Evolutionary conservation across 2,329 filamentous ascomycete species (phyloP).

Genomic region (Leptographium flavum): DNA sequence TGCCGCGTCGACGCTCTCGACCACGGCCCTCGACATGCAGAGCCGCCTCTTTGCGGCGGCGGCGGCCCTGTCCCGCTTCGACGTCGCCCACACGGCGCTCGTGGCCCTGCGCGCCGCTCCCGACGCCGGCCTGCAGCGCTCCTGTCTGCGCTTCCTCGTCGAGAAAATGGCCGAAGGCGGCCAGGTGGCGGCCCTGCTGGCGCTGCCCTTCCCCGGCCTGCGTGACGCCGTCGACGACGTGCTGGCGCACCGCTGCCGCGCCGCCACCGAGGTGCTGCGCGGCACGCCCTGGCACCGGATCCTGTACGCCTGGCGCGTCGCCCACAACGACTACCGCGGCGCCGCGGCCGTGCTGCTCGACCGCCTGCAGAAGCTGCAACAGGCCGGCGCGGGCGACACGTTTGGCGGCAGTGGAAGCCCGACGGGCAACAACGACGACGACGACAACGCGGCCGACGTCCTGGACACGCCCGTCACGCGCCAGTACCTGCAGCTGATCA

Average conservation of each 20-base stretch:
- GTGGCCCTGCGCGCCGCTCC: conserved; percentile 41
- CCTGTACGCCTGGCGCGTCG: conserved; percentile 80
- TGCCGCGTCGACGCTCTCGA: neutral
- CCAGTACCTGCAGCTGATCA: conserved; percentile 83
- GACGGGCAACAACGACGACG: neutral
- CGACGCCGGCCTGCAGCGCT: conserved; percentile 49
- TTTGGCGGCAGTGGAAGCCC: too few species aligned
- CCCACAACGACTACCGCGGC: conserved; percentile 74
- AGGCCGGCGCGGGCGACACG: conserved; percentile 43
- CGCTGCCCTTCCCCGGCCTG: conserved; percentile 60
- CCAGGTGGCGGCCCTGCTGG: conserved; percentile 53
- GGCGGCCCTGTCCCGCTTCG: conserved; percentile 64
- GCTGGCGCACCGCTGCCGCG: conserved; percentile 50
- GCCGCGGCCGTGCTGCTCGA: conserved; percentile 49
- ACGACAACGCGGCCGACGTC: conserved; percentile 30
- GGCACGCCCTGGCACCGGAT: conserved; percentile 73
- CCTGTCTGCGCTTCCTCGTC: conserved; percentile 56
- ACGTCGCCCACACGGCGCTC: conserved; percentile 69
- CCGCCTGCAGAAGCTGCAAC: conserved; percentile 46
- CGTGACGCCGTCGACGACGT: conserved; percentile 67
- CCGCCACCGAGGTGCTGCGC: conserved; percentile 36
- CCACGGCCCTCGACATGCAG: conserved; percentile 48
- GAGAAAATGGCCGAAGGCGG: conserved; percentile 55
- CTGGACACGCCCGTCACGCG: conserved; percentile 53
- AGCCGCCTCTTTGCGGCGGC: conserved; percentile 74